Conservation (phyloP, 2,329 filamentous ascomycete species). For the Penicillium vulpinum region DNA sequence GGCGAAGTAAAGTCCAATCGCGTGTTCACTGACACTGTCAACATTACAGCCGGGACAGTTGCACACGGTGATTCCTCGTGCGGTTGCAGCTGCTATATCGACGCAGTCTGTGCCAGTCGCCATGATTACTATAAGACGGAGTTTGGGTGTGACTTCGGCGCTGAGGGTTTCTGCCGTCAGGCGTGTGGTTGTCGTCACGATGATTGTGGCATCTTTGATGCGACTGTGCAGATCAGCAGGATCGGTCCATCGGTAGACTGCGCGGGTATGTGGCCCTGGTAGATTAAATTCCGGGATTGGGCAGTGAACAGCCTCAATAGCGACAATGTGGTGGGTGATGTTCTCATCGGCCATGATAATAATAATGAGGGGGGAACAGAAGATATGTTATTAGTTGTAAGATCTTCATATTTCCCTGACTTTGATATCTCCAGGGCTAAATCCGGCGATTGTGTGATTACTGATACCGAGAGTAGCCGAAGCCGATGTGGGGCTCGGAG, state of each 20-base stretch:
- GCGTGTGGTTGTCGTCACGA: conserved; percentile 42
- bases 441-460: neutral
- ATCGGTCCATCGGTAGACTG: conserved; percentile 36
- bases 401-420: neutral
- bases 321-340: conserved; percentile 45
- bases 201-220: conserved; percentile 50
- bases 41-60: conserved; percentile 52
- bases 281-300: conserved; percentile 43
- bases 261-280: conserved; percentile 42
- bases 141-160: conserved; percentile 42
- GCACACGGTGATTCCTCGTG: conserved; percentile 47
- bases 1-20: conserved; percentile 52
- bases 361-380: neutral
- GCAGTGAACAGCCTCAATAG: conserved; percentile 49
- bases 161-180: conserved; percentile 38
- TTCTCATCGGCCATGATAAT: conserved; percentile 21
- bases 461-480: conserved; percentile 6
- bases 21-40: conserved; percentile 52
- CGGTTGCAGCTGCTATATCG: conserved; percentile 44
- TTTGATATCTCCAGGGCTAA: neutral
- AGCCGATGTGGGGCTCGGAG: conserved; percentile 1
- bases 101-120: conserved; percentile 52
- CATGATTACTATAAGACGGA: conserved; percentile 48
- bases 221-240: conserved; percentile 35
- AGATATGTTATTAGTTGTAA: neutral